Conservation (phyloP, 495 filamentous ascomycete genomes). For the Aspergillus egyptiacus region DNA sequence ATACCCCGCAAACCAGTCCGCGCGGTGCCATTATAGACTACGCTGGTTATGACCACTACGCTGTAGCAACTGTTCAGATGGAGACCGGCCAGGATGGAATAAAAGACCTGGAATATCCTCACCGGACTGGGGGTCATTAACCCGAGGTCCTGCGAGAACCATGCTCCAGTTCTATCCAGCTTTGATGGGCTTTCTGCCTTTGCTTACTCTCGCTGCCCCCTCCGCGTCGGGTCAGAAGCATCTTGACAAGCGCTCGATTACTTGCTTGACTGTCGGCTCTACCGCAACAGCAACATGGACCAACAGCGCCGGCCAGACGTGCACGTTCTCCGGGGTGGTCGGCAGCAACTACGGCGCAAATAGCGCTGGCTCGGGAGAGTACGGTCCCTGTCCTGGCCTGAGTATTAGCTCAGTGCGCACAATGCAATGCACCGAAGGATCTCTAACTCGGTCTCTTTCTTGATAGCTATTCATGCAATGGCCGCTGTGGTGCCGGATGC, state of each 20-base stretch:
- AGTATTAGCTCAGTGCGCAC: background rate
- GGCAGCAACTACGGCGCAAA: constrained; percentile 14
- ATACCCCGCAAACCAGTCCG: no score
- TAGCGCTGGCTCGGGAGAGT: constrained; percentile 11
- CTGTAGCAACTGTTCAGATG: no score
- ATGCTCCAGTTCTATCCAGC: no score
- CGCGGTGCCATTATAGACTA: no score
- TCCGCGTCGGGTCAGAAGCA: no score
- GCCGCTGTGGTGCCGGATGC: constrained; percentile 14
- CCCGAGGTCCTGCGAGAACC: no score
- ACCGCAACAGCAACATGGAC: constrained; percentile 14
- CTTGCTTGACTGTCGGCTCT: constrained; percentile 9
- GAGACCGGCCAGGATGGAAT: no score
- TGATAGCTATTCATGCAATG: constrained; percentile 14
- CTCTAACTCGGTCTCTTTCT: background rate
- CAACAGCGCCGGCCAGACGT: constrained; percentile 13
- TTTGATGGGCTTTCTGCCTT: no score
- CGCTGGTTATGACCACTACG: no score
- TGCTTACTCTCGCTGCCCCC: no score
- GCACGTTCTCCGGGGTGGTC: constrained; percentile 9
- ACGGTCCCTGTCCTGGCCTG: background rate
- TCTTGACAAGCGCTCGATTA: constrained; percentile 10
- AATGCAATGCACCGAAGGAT: background rate
- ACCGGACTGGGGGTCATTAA: no score
- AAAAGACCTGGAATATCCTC: no score